Evolutionary conservation across 805 yeast species (phyloP).

Genomic region (Candida nanaspora): DNA sequence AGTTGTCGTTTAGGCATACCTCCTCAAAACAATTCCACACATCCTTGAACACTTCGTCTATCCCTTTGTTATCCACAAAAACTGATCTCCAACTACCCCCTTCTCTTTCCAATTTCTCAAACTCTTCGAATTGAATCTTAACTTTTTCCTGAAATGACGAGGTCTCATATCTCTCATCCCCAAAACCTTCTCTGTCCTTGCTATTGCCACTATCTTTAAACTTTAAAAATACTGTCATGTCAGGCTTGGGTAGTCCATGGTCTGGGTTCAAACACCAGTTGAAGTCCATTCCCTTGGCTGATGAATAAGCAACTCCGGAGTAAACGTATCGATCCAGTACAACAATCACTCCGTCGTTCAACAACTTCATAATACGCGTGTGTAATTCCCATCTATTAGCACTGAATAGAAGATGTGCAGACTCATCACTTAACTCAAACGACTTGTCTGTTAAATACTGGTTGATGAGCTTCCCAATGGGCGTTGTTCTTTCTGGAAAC

Average conservation of each 20-base stretch:
- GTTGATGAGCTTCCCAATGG: constrained; percentile 74
- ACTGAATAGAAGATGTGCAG: constrained; percentile 81
- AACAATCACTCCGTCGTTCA: constrained; percentile 50
- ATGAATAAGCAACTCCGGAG: constrained; percentile 88
- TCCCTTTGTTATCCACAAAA: constrained; percentile 51
- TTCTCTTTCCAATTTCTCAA: constrained; percentile 14
- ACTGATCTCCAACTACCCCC: constrained; percentile 35
- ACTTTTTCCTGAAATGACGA: constrained; percentile 70
- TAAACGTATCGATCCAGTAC: constrained; percentile 84
- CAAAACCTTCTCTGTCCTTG: constrained; percentile 67
- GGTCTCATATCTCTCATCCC: constrained; percentile 88
- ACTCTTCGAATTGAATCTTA: constrained; percentile 44
- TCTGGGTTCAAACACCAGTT: constrained; percentile 84
- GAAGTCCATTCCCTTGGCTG: constrained; percentile 69
- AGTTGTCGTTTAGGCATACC: background rate
- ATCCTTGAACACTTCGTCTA: constrained; percentile 45
- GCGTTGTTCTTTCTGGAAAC: constrained; percentile 85
- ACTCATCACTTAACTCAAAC: constrained; percentile 57
- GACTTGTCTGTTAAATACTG: constrained; percentile 50
- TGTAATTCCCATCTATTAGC: constrained; percentile 93
- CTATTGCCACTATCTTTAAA: constrained; percentile 40
- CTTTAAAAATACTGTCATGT: constrained; percentile 69
- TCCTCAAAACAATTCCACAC: constrained; percentile 32
- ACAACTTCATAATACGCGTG: constrained; percentile 33
- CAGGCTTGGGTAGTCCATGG: constrained; percentile 80